Evolutionary conservation across 2,329 filamentous ascomycete genomes (phyloP).

Genomic region (Pseudofabraea citricarpa): DNA sequence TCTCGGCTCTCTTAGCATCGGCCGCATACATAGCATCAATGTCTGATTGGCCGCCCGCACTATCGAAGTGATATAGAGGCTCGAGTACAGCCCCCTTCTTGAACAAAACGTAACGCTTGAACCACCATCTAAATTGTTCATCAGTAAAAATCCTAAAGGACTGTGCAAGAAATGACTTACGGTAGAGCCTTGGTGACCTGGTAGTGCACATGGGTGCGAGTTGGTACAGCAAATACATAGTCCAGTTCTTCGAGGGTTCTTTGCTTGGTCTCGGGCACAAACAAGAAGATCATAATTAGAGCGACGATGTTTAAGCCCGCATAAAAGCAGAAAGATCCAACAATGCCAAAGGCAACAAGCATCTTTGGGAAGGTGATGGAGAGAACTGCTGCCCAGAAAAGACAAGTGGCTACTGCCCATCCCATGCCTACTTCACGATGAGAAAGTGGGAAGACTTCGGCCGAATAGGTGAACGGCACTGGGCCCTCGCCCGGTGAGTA

Average conservation of each 20-base stretch:
- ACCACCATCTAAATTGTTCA: too few relatives aligned
- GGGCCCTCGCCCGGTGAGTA: slow-evolving; percentile 60
- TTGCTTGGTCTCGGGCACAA: slow-evolving; percentile 52
- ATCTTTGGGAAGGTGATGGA: slow-evolving; percentile 37
- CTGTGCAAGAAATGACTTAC: slow-evolving; percentile 10
- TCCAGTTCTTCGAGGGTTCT: slow-evolving; percentile 22
- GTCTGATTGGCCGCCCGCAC: not conserved
- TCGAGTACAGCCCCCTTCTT: slow-evolving; percentile 39
- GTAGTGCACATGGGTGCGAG: slow-evolving; percentile 12
- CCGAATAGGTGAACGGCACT: slow-evolving; percentile 55
- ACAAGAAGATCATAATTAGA: slow-evolving; percentile 49
- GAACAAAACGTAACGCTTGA: slow-evolving; percentile 50
- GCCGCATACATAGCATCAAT: not conserved
- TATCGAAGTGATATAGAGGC: slow-evolving; percentile 43
- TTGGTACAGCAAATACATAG: slow-evolving; percentile 24
- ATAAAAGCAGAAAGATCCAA: slow-evolving; percentile 39
- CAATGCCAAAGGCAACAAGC: not conserved
- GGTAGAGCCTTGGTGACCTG: slow-evolving; percentile 13
- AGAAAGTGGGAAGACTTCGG: slow-evolving; percentile 58
- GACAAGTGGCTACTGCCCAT: slow-evolving; percentile 40
- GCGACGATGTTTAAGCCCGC: slow-evolving; percentile 49
- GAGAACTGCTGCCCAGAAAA: not conserved
- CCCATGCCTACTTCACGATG: slow-evolving; percentile 60
- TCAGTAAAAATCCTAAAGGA: too few relatives aligned
- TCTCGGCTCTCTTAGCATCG: not conserved